phyloP scores from a whole-genome alignment of 2,329 filamentous ascomycete genomes.

The Pseudocercospora musae region DNA sequence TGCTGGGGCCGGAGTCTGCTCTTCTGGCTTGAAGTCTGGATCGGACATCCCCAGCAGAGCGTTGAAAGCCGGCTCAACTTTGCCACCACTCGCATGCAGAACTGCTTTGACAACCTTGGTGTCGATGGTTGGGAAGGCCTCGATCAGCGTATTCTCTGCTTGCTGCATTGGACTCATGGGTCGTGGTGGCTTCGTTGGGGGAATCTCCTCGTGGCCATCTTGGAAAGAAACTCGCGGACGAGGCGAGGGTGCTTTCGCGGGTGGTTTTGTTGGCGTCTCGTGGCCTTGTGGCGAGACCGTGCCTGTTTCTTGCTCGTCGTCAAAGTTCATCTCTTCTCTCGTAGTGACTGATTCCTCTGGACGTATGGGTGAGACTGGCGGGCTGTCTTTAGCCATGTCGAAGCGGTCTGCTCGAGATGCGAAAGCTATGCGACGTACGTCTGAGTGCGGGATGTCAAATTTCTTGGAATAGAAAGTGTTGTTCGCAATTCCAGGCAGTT shows the following conservation, averaged over 20 bases:
- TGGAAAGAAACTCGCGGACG: slow-evolving; percentile 48
- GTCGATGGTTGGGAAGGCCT: slow-evolving; percentile 89
- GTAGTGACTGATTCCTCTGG: slow-evolving; percentile 40
- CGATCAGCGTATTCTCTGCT: slow-evolving; percentile 81
- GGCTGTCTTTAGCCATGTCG: slow-evolving; percentile 25
- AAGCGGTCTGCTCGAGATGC: background rate
- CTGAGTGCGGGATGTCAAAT: background rate
- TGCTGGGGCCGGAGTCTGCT: slow-evolving; percentile 62
- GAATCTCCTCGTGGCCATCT: slow-evolving; percentile 47
- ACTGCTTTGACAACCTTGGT: slow-evolving; percentile 79
- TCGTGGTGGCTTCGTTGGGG: slow-evolving; percentile 80
- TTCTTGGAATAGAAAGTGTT: background rate
- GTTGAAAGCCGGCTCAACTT: slow-evolving; percentile 92
- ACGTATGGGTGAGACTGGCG: slow-evolving; percentile 27
- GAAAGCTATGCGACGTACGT: background rate
- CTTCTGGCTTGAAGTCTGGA: slow-evolving; percentile 49
- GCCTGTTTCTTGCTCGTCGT: slow-evolving; percentile 65
- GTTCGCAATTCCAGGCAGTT: background rate
- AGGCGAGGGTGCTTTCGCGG: slow-evolving; percentile 40
- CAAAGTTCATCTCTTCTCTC: slow-evolving; percentile 43
- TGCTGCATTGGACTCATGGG: slow-evolving; percentile 78
- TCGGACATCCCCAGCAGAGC: slow-evolving; percentile 71
- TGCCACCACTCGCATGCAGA: slow-evolving; percentile 76
- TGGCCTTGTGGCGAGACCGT: slow-evolving; percentile 38
- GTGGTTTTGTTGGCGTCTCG: slow-evolving; percentile 40